Conservation (phyloP, 768 basidiomycete genomes). For the Tulasnella sp. region DNA sequence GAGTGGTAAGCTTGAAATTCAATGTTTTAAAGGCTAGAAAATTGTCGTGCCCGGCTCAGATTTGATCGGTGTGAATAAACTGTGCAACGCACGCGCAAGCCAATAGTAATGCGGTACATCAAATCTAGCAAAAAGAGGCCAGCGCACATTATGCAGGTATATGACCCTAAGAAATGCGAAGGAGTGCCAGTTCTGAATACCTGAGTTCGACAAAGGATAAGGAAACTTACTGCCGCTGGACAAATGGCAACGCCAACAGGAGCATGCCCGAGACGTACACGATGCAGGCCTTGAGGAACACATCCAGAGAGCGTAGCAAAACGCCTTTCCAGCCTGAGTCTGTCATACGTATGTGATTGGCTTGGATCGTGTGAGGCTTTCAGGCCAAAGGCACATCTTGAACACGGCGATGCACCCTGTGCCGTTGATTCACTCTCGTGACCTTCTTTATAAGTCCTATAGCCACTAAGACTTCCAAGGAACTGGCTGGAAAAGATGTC, state of each 20-base stretch:
- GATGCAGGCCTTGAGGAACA: conserved; percentile 14
- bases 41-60: background rate
- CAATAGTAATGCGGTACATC: conserved; percentile 12
- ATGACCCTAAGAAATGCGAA: background rate
- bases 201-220: background rate
- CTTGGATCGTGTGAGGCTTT: too few species aligned
- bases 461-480: too few species aligned
- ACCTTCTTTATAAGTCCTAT: too few species aligned
- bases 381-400: too few species aligned
- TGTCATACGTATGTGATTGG: background rate
- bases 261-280: conserved; percentile 6
- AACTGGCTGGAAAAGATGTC: background rate
- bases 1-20: conserved; percentile 56
- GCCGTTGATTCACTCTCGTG: too few species aligned
- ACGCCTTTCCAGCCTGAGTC: background rate
- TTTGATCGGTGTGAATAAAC: background rate
- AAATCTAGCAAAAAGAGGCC: conserved; percentile 10
- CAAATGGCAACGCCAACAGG: conserved; percentile 3
- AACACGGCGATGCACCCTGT: too few species aligned
- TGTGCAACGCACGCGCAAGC: conserved; percentile 12
- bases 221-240: conserved; percentile 14
- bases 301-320: background rate
- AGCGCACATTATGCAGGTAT: conserved; percentile 10
- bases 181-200: background rate
- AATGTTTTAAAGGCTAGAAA: conserved; percentile 13